Percentiles rank a stretch among this genome's conserved stretches.
Conservation (phyloP, 768 basidiomycete genomes). For the Phlegmacium glaucopus region DNA sequence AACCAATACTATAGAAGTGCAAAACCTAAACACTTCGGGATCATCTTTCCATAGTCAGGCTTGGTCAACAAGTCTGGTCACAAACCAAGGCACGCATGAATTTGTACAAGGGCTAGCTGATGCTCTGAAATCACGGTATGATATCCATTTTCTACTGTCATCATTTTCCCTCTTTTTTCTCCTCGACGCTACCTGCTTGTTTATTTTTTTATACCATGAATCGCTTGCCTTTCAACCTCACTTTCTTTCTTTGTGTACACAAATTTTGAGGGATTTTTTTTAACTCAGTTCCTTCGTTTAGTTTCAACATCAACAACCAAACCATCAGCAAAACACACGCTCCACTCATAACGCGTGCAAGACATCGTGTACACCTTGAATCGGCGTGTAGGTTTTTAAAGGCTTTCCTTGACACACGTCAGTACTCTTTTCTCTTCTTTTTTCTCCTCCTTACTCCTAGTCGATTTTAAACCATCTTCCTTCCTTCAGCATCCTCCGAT, state of each 20-base stretch:
- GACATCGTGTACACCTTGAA: slow-evolving; percentile 77
- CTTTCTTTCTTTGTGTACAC: too few relatives aligned
- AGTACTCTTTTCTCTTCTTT: slow-evolving; percentile 16
- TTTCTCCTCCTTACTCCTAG: not conserved
- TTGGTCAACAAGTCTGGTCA: slow-evolving; percentile 66
- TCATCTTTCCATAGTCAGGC: slow-evolving; percentile 12
- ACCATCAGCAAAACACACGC: slow-evolving; percentile 20
- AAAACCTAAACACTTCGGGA: not conserved
- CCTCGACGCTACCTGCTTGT: too few relatives aligned
- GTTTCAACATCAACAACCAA: slow-evolving; percentile 10
- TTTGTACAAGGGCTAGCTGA: slow-evolving; percentile 61
- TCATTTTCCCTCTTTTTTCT: too few relatives aligned
- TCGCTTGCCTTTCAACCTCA: not conserved
- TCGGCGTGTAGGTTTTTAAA: slow-evolving; percentile 58
- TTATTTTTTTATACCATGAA: too few relatives aligned
- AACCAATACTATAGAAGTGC: not conserved
- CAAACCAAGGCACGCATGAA: slow-evolving; percentile 48
- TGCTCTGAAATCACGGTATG: slow-evolving; percentile 49
- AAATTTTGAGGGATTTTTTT: not conserved
- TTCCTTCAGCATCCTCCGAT: slow-evolving; percentile 52
- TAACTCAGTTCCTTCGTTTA: not conserved
- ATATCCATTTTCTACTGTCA: not conserved
- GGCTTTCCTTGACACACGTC: slow-evolving; percentile 52
- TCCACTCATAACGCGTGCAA: slow-evolving; percentile 74
- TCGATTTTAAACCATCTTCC: not conserved